phyloP scores from a whole-genome alignment of 768 basidiomycete genomes.

The Macrolepiota dolichaula region DNA sequence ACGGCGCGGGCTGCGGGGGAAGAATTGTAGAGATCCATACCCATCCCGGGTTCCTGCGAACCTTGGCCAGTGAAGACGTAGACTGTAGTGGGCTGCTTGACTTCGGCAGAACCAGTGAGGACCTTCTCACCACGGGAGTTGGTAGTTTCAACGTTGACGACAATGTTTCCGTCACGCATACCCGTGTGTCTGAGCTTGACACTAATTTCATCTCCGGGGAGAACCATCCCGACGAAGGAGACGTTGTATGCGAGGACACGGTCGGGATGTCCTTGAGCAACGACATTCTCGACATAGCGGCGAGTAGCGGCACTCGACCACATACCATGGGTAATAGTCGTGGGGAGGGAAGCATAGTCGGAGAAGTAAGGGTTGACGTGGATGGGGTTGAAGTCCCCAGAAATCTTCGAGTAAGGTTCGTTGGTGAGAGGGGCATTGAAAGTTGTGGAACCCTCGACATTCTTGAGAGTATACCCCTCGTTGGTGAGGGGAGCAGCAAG shows the following conservation, averaged over 20 bases:
- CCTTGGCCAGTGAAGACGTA: slow-evolving; percentile 99
- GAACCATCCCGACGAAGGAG: slow-evolving; percentile 95
- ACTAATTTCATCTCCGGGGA: slow-evolving; percentile 82
- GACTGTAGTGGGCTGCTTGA: slow-evolving; percentile 86
- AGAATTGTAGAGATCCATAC: slow-evolving; percentile 94
- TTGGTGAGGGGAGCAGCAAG: slow-evolving; percentile 73
- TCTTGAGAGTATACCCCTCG: slow-evolving; percentile 84
- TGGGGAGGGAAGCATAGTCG: slow-evolving; percentile 86
- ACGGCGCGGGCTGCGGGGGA: slow-evolving; percentile 94
- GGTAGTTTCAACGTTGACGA: slow-evolving; percentile 82
- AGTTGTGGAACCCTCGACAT: slow-evolving; percentile 49
- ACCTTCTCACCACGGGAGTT: slow-evolving; percentile 90
- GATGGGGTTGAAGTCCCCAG: slow-evolving; percentile 98
- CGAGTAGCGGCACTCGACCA: slow-evolving; percentile 96
- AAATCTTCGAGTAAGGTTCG: slow-evolving; percentile 92
- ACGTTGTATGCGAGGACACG: slow-evolving; percentile 91
- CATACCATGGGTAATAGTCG: slow-evolving; percentile 97
- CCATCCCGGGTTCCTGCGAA: slow-evolving; percentile 98
- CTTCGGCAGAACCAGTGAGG: slow-evolving; percentile 88
- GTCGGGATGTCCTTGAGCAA: slow-evolving; percentile 88
- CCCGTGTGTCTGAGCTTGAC: slow-evolving; percentile 88
- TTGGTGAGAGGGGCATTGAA: slow-evolving; percentile 90
- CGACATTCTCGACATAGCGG: slow-evolving; percentile 88
- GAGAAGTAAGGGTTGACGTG: slow-evolving; percentile 99
- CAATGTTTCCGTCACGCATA: slow-evolving; percentile 92